Evolutionary conservation across 2,329 filamentous ascomycete genomes (phyloP).

Genomic region (Sporothrix humicola): DNA sequence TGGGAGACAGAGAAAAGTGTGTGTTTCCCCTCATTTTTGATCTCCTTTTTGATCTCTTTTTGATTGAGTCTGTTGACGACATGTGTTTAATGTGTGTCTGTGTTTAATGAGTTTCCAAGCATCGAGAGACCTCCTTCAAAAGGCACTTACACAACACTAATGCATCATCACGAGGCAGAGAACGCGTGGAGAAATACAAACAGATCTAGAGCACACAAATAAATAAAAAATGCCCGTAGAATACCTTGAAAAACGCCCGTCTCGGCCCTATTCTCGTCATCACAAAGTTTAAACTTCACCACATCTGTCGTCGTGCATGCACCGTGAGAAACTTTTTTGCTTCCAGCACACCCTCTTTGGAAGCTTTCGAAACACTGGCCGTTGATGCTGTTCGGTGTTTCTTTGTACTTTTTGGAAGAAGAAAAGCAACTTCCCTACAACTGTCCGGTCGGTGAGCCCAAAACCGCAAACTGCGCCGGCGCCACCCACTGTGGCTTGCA

Average conservation of each 20-base stretch:
- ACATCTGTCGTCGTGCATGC: not conserved
- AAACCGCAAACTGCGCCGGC: slow-evolving; percentile 16
- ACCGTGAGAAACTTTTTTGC: not conserved
- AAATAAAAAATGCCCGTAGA: not conserved
- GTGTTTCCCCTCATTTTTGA: not conserved
- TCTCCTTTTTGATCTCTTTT: not conserved
- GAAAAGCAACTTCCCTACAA: too few relatives aligned
- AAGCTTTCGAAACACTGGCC: not conserved
- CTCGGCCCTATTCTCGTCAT: slow-evolving; percentile 7
- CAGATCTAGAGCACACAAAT: not conserved
- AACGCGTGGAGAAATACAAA: not conserved
- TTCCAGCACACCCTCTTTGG: slow-evolving; percentile 9
- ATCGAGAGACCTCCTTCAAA: not conserved
- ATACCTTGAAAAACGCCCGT: not conserved
- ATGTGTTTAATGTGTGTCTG: not conserved
- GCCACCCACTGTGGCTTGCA: slow-evolving; percentile 19
- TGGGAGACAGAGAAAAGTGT: not conserved
- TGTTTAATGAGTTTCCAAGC: slow-evolving; percentile 4
- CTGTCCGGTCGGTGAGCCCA: not conserved
- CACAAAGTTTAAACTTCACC: not conserved
- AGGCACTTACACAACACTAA: not conserved
- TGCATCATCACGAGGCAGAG: slow-evolving; percentile 12
- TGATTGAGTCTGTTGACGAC: not conserved
- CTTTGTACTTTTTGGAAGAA: not conserved
- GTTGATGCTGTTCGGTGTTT: not conserved